These are phyloP conservation scores for Sabuloglossum arenarium DNA, from an alignment of 495 filamentous ascomycete species.

Conservation along the genomic window DNA sequence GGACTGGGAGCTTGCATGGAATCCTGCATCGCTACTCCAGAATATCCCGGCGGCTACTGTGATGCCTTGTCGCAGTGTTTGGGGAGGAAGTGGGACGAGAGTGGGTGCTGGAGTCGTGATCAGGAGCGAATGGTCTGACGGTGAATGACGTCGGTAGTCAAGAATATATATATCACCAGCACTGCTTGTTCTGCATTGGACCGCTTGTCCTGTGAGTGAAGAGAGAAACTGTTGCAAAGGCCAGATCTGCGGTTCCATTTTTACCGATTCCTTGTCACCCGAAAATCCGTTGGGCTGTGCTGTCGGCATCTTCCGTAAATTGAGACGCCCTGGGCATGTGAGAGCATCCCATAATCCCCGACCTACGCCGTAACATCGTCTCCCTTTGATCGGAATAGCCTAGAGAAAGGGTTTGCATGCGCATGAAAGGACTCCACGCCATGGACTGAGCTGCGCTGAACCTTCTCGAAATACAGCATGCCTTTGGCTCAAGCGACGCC, in stretches of 20 bases:
- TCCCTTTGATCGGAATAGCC: neutral
- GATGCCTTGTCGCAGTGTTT: constrained; percentile 1
- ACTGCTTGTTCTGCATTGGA: neutral
- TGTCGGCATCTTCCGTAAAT: too few relatives aligned
- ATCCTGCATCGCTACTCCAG: neutral
- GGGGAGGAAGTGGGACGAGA: neutral
- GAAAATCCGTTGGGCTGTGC: too few relatives aligned
- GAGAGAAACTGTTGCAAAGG: neutral
- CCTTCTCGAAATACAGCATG: neutral
- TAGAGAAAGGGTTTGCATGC: neutral
- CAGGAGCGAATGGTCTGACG: neutral
- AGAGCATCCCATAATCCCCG: too few relatives aligned
- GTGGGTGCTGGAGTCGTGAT: constrained; percentile 1
- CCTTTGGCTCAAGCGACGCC: neutral
- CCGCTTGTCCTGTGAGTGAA: neutral
- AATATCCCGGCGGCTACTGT: neutral
- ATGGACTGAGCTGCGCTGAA: neutral
- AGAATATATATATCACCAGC: too few relatives aligned
- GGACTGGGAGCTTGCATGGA: neutral
- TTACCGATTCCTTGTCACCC: too few relatives aligned
- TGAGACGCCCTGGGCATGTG: too few relatives aligned
- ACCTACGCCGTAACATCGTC: too few relatives aligned
- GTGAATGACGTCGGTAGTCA: too few relatives aligned
- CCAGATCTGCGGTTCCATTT: too few relatives aligned
- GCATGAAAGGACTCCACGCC: neutral